These are phyloP conservation scores for Mortierella sp. DNA, from an alignment of 371 early-diverging fungal genomes.

Conservation along the genomic window DNA sequence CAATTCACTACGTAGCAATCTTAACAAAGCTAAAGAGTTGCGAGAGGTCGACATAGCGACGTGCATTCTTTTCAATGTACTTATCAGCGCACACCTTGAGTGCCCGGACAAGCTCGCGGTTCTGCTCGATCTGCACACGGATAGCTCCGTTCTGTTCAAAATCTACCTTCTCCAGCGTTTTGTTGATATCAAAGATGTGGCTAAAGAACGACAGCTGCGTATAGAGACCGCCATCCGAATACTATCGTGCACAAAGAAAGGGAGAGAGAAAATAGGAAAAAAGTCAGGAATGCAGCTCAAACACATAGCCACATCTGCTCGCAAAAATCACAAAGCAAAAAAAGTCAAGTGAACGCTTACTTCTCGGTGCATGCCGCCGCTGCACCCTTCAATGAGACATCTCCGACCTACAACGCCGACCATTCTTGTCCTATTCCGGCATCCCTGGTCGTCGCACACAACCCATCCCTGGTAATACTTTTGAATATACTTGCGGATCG, in stretches of 20 bases:
- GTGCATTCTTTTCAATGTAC: conserved; percentile 73
- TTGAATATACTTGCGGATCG: conserved; percentile 77
- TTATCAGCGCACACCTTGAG: conserved; percentile 65
- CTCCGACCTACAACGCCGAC: conserved; percentile 82
- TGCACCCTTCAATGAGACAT: conserved; percentile 79
- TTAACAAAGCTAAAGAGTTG: conserved; percentile 65
- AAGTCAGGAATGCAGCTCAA: background rate
- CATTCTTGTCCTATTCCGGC: conserved; percentile 72
- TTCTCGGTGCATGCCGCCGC: conserved; percentile 76
- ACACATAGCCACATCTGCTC: background rate
- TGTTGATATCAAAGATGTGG: conserved; percentile 68
- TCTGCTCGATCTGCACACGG: conserved; percentile 46
- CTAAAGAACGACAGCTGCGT: conserved; percentile 77
- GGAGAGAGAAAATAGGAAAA: background rate
- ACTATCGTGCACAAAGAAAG: conserved; percentile 45
- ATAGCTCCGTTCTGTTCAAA: conserved; percentile 34
- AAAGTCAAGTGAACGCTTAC: conserved; percentile 45
- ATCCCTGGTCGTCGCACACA: conserved; percentile 85
- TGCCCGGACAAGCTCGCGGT: conserved; percentile 30
- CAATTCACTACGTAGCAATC: conserved; percentile 17
- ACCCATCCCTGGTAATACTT: conserved; percentile 81
- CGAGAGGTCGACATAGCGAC: conserved; percentile 74
- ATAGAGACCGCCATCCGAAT: conserved; percentile 71
- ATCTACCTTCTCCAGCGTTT: conserved; percentile 42
- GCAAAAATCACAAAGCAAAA: background rate